phyloP scores from a whole-genome alignment of 345 rosid genomes.

The Lepidium africanum region DNA sequence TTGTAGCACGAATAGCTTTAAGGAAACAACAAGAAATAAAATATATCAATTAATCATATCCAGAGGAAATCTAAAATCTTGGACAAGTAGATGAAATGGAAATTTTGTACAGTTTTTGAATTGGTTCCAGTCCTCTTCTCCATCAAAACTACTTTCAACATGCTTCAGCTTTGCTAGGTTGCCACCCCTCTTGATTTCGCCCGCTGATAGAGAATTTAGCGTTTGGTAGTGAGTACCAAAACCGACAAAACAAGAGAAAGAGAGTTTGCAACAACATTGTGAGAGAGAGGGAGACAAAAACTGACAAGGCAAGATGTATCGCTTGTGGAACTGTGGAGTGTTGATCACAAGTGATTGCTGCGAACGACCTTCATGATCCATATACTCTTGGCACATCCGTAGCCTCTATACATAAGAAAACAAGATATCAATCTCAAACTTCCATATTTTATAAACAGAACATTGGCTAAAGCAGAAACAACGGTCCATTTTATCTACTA shows the following conservation, averaged over 20 bases:
- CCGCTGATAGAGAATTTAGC: constrained; percentile 44
- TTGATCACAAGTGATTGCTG: constrained; percentile 72
- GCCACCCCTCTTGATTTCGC: constrained; percentile 64
- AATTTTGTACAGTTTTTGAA: constrained; percentile 50
- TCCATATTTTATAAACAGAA: neutral
- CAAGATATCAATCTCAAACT: neutral
- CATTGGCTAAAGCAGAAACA: neutral
- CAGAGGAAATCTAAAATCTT: neutral
- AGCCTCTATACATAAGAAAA: constrained; percentile 46
- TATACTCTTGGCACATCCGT: constrained; percentile 72
- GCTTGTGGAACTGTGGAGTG: constrained; percentile 84
- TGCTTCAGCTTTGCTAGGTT: constrained; percentile 46
- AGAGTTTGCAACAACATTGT: neutral
- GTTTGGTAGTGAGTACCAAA: neutral
- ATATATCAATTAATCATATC: constrained; percentile 21
- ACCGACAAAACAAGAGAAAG: neutral
- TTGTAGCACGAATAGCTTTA: constrained; percentile 71
- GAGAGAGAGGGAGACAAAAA: neutral
- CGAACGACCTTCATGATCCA: constrained; percentile 78
- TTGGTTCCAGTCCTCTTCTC: constrained; percentile 69
- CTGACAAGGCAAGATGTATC: constrained; percentile 80
- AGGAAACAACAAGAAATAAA: constrained; percentile 12
- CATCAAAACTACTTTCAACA: constrained; percentile 57
- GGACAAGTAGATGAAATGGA: neutral
- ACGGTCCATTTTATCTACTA: neutral